Evolutionary conservation across 2,329 filamentous ascomycete species (phyloP).

Genomic region (Aspergillus phoenicis): DNA sequence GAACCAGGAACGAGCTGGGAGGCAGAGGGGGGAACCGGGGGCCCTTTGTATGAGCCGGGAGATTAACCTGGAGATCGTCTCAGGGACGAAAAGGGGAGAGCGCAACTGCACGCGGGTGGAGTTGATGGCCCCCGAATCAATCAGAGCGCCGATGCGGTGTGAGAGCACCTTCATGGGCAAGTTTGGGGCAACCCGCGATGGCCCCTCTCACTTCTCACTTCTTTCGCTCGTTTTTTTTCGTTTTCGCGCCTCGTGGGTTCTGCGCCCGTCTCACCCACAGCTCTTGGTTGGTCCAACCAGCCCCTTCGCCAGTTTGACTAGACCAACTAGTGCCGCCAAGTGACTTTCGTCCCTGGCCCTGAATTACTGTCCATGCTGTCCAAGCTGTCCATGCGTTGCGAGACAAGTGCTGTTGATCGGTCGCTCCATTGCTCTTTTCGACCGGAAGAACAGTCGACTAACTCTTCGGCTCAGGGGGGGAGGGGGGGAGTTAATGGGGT

Average conservation of each 20-base stretch:
- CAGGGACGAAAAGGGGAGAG: conserved; percentile 25
- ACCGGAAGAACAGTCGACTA: not conserved
- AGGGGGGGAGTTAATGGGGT: not conserved
- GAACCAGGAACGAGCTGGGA: conserved; percentile 24
- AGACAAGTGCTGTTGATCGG: conserved; percentile 19
- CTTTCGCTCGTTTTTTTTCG: no score
- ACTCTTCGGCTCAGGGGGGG: not conserved
- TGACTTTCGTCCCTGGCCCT: conserved; percentile 1
- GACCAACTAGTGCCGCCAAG: conserved; percentile 12
- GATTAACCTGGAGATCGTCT: conserved; percentile 40
- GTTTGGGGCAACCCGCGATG: conserved; percentile 5
- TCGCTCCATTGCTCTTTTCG: conserved; percentile 21
- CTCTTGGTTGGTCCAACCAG: conserved; percentile 20
- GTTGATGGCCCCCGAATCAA: conserved; percentile 15
- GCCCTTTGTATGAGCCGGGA: conserved; percentile 45
- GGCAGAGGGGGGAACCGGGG: conserved; percentile 29
- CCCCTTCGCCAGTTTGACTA: conserved; percentile 13
- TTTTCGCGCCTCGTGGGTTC: conserved; percentile 16
- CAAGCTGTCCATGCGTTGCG: conserved; percentile 7
- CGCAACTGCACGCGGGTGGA: conserved; percentile 19
- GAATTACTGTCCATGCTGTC: not conserved
- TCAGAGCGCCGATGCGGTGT: not conserved
- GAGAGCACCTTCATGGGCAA: not conserved
- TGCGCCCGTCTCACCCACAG: not conserved
- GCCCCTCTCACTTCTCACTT: conserved; percentile 3